These are phyloP conservation scores for Pyricularia pennisetigena DNA, from an alignment of 2,329 filamentous ascomycete species.

Conservation along the genomic window DNA sequence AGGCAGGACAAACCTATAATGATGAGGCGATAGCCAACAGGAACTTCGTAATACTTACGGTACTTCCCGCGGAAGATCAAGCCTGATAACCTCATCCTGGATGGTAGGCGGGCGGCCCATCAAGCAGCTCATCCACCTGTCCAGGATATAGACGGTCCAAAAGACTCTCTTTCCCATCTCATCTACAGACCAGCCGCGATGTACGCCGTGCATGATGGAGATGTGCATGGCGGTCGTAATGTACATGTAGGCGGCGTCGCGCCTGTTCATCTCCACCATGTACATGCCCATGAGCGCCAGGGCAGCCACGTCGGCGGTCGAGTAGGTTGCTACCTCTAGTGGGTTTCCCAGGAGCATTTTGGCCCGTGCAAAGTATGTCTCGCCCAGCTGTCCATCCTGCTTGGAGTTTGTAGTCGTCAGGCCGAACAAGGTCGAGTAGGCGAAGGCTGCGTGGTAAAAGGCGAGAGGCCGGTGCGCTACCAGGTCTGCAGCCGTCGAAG, in stretches of 20 bases:
- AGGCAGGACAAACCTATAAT: neutral
- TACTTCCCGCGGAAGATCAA: conserved; percentile 28
- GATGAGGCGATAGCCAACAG: neutral
- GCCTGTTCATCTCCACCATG: conserved; percentile 36
- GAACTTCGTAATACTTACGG: conserved; percentile 22
- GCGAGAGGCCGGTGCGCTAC: conserved; percentile 25
- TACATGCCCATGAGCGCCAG: conserved; percentile 38
- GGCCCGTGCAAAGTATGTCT: conserved; percentile 34
- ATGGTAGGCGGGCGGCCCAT: conserved; percentile 38
- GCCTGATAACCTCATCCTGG: conserved; percentile 34
- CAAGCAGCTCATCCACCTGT: conserved; percentile 35
- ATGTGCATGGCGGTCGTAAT: conserved; percentile 36
- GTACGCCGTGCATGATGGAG: conserved; percentile 36
- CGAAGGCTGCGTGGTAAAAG: conserved; percentile 35
- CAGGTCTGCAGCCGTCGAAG: conserved; percentile 1
- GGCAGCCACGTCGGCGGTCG: conserved; percentile 31
- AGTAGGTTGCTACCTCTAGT: conserved; percentile 30
- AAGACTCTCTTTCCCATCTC: conserved; percentile 36
- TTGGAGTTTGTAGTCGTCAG: conserved; percentile 19
- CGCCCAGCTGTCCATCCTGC: conserved; percentile 24
- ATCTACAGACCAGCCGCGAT: conserved; percentile 29
- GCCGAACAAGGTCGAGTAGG: conserved; percentile 23
- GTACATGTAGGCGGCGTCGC: conserved; percentile 37
- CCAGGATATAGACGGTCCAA: conserved; percentile 42
- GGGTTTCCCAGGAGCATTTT: conserved; percentile 34